Conservation (phyloP, 1,284 basidiomycete genomes). For the Vanrija sp. region DNA sequence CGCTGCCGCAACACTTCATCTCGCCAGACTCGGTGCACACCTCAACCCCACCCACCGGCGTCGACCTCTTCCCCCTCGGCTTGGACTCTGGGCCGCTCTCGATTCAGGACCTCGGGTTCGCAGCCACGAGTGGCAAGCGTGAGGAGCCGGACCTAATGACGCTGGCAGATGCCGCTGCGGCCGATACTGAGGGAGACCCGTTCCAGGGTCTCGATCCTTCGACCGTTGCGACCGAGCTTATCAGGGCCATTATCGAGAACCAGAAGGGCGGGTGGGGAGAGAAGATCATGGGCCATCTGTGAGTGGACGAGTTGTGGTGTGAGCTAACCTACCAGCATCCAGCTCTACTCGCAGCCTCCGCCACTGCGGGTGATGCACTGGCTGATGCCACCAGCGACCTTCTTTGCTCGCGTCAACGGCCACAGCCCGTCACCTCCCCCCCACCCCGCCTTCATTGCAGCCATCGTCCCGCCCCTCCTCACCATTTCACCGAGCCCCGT, state of each 20-base stretch:
- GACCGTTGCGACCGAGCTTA: conserved; percentile 27
- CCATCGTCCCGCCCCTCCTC: conserved; percentile 26
- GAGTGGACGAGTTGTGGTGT: conserved; percentile 9
- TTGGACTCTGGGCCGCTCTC: conserved; percentile 6
- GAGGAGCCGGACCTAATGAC: conserved; percentile 46
- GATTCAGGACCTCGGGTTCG: conserved; percentile 5
- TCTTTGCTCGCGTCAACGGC: conserved; percentile 25
- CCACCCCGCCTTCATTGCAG: conserved; percentile 33
- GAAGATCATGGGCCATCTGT: conserved; percentile 41
- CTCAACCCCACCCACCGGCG: conserved; percentile 3
- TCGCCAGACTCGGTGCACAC: background rate
- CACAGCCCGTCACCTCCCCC: conserved; percentile 16
- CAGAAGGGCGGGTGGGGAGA: conserved; percentile 33
- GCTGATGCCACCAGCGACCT: conserved; percentile 21
- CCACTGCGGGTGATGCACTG: conserved; percentile 13
- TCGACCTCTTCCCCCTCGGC: conserved; percentile 4
- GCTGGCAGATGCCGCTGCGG: conserved; percentile 45
- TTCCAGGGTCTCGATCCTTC: conserved; percentile 34
- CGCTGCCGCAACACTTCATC: background rate
- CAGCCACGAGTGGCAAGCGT: background rate
- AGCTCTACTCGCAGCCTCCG: conserved; percentile 21
- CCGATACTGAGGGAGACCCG: conserved; percentile 18
- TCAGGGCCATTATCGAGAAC: conserved; percentile 28
- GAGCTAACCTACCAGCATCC: conserved; percentile 21
- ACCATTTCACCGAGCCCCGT: conserved; percentile 16